Evolutionary conservation across 2,329 filamentous ascomycete species (phyloP).

Genomic region (Arthrinium phaeospermum): DNA sequence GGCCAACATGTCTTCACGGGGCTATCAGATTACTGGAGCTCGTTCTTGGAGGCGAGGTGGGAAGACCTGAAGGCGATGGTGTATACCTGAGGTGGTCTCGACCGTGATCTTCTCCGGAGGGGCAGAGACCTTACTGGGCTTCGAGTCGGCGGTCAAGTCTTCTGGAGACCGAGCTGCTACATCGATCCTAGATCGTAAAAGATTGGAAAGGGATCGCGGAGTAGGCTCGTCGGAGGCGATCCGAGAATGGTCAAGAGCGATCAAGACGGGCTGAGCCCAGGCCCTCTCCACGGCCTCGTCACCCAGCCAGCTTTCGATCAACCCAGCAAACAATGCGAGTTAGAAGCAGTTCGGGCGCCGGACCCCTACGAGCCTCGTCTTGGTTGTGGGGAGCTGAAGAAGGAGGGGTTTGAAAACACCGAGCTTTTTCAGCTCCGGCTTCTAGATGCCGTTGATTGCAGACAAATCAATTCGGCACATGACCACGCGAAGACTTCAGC

Average conservation of each 20-base stretch:
- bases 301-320: not conserved
- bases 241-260: not conserved
- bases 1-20: not conserved
- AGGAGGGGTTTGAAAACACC: not conserved
- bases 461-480: slow-evolving; percentile 9
- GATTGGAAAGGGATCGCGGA: not conserved
- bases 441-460: not conserved
- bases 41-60: not conserved
- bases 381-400: not conserved
- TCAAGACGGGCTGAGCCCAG: not conserved
- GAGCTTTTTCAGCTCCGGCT: not conserved
- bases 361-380: not conserved
- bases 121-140: not conserved
- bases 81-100: not conserved
- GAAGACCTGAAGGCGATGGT: not conserved
- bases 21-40: not conserved
- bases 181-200: not conserved
- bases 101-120: not conserved
- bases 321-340: not conserved
- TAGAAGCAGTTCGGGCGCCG: not conserved
- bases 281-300: not conserved
- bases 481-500: not conserved
- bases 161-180: not conserved
- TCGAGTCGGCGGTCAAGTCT: not conserved
- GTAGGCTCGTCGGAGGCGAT: too few relatives aligned